phyloP scores from a whole-genome alignment of 805 yeast genomes.

The Pichia pseudocactophila region DNA sequence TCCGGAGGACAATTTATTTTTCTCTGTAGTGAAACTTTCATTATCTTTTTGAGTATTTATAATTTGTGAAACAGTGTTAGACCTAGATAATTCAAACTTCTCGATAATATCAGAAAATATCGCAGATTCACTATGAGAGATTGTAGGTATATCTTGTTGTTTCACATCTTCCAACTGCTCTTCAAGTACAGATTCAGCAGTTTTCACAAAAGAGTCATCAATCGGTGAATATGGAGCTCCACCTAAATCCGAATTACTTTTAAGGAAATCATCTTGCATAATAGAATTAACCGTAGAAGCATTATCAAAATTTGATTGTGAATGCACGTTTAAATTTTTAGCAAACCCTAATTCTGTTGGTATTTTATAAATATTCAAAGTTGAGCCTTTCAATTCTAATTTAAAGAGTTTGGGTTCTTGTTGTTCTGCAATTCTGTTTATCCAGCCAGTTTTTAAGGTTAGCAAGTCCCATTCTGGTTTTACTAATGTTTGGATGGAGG shows the following conservation, averaged over 20 bases:
- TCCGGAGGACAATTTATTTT: no score
- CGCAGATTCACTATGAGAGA: slow-evolving; percentile 1
- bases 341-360: slow-evolving; percentile 32
- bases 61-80: not conserved
- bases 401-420: slow-evolving; percentile 37
- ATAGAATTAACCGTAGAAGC: not conserved
- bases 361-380: slow-evolving; percentile 51
- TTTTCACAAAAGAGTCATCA: not conserved
- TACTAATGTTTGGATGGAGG: slow-evolving; percentile 14
- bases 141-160: not conserved
- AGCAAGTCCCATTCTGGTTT: slow-evolving; percentile 27
- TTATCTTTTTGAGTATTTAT: not conserved
- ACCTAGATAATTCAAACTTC: slow-evolving; percentile 1
- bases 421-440: slow-evolving; percentile 37
- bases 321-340: slow-evolving; percentile 4
- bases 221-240: not conserved
- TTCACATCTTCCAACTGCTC: no score
- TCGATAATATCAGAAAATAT: slow-evolving; percentile 4
- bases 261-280: slow-evolving; percentile 4
- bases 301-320: not conserved
- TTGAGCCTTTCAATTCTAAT: slow-evolving; percentile 65
- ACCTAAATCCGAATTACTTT: slow-evolving; percentile 3
- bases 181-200: not conserved
- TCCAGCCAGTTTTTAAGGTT: slow-evolving; percentile 48
- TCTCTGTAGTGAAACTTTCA: not conserved